A percentile compares a stretch with the other conserved stretches of the same genome.
Conservation (phyloP, 1,284 basidiomycete genomes). For the Austropuccinia psidii region DNA sequence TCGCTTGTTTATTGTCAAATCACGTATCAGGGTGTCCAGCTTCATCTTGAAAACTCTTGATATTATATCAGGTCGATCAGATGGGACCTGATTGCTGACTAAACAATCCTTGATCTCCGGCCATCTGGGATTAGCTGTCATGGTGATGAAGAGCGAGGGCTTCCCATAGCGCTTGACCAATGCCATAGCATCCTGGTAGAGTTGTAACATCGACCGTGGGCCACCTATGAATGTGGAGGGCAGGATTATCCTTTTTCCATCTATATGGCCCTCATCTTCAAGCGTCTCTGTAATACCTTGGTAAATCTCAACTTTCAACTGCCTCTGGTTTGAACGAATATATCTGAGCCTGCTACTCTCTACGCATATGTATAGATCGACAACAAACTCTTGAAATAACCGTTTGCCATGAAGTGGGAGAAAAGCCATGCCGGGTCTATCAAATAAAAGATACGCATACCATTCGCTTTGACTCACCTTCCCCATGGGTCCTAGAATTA, state of each 20-base stretch:
- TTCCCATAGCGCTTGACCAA: slow-evolving; percentile 45
- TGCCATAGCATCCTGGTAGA: slow-evolving; percentile 48
- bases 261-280: slow-evolving; percentile 15
- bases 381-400: background rate
- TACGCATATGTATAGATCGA: slow-evolving; percentile 7
- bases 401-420: background rate
- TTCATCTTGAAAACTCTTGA: background rate
- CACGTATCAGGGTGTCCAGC: background rate
- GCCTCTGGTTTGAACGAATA: background rate
- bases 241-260: slow-evolving; percentile 43
- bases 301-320: background rate
- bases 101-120: slow-evolving; percentile 47
- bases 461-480: background rate
- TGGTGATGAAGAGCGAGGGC: slow-evolving; percentile 50
- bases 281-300: background rate
- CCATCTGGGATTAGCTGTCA: slow-evolving; percentile 51
- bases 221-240: slow-evolving; percentile 49
- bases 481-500: background rate
- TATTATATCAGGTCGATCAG: background rate
- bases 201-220: slow-evolving; percentile 46
- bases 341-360: background rate
- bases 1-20: background rate
- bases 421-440: background rate
- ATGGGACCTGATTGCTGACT: background rate
- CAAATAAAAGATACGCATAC: background rate